Evolutionary conservation across 768 basidiomycete species (phyloP).

Genomic region (Goffeauzyma gilvescens): DNA sequence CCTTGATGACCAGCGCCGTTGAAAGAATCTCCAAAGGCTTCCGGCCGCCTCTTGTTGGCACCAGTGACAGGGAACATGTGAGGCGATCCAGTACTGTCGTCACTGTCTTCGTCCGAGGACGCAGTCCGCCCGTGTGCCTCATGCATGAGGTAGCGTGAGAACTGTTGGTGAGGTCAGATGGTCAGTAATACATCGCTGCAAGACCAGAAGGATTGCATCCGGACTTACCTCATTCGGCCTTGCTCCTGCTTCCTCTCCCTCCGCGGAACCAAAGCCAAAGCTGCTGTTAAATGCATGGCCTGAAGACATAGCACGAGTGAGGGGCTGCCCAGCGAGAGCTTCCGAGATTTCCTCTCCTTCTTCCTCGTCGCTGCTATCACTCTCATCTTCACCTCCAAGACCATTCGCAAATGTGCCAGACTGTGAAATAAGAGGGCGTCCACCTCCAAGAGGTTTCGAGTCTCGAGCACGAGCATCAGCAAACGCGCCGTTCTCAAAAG

Average conservation of each 20-base stretch:
- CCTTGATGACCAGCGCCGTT: no score
- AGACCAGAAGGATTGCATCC: no score
- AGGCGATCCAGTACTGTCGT: slow-evolving; percentile 14
- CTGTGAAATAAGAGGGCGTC: slow-evolving; percentile 7
- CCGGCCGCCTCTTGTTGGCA: no score
- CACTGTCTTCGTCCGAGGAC: slow-evolving; percentile 18
- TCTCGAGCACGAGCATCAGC: slow-evolving; percentile 72
- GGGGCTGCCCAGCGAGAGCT: slow-evolving; percentile 6
- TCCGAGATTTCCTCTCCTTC: slow-evolving; percentile 7
- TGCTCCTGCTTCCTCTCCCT: slow-evolving; percentile 1
- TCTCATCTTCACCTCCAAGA: slow-evolving; percentile 16
- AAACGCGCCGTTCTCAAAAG: slow-evolving; percentile 69
- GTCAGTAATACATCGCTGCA: no score
- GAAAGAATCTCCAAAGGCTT: neutral
- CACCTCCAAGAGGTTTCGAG: slow-evolving; percentile 57
- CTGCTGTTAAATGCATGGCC: slow-evolving; percentile 3
- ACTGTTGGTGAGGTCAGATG: slow-evolving; percentile 42
- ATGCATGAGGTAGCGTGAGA: slow-evolving; percentile 49
- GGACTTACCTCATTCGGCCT: no score
- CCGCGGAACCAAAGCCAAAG: slow-evolving; percentile 7
- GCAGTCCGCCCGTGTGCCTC: slow-evolving; percentile 16
- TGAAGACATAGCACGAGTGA: slow-evolving; percentile 5
- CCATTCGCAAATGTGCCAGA: slow-evolving; percentile 20
- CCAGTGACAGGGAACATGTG: neutral
- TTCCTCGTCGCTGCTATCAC: slow-evolving; percentile 14